A percentile compares a stretch with the other conserved stretches of the same genome.
Conservation (phyloP, 169 alveolate species). For the Eimeria falciformis region DNA sequence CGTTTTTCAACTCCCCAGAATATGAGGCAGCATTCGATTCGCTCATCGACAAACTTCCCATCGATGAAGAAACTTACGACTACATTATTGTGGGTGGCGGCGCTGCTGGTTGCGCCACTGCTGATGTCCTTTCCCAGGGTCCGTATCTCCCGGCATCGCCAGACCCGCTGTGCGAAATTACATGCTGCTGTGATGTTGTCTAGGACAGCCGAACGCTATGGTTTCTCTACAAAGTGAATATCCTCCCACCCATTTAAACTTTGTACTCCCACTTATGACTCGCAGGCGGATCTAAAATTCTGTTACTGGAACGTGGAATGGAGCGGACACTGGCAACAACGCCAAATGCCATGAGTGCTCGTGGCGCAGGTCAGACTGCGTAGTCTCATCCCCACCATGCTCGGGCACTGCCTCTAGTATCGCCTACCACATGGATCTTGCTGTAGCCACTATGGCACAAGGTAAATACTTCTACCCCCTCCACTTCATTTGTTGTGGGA, state of each 20-base stretch:
- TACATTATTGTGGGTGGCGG: constrained; percentile 85
- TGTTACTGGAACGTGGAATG: constrained; percentile 84
- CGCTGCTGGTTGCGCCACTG: constrained; percentile 85
- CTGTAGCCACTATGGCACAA: background rate
- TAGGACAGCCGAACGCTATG: too few species aligned
- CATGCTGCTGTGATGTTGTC: background rate
- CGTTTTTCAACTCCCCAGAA: constrained; percentile 20
- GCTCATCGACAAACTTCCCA: background rate
- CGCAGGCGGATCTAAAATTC: constrained; percentile 65
- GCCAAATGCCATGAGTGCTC: constrained; percentile 75
- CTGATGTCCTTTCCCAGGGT: constrained; percentile 80
- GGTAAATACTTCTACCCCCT: background rate
- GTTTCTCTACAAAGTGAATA: too few species aligned
- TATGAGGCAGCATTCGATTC: background rate
- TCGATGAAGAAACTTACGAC: constrained; percentile 78
- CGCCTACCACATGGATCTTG: too few species aligned
- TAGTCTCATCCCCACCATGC: too few species aligned
- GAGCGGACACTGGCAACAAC: constrained; percentile 73
- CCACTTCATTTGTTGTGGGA: background rate
- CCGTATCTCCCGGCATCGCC: too few species aligned
- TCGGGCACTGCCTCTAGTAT: too few species aligned
- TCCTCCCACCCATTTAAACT: too few species aligned
- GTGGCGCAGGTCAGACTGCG: constrained; percentile 80
- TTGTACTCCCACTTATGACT: too few species aligned
- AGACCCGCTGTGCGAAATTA: too few species aligned